These are phyloP conservation scores for Sporodiniella umbellata DNA, from an alignment of 371 early-diverging fungal genomes.

Conservation along the genomic window DNA sequence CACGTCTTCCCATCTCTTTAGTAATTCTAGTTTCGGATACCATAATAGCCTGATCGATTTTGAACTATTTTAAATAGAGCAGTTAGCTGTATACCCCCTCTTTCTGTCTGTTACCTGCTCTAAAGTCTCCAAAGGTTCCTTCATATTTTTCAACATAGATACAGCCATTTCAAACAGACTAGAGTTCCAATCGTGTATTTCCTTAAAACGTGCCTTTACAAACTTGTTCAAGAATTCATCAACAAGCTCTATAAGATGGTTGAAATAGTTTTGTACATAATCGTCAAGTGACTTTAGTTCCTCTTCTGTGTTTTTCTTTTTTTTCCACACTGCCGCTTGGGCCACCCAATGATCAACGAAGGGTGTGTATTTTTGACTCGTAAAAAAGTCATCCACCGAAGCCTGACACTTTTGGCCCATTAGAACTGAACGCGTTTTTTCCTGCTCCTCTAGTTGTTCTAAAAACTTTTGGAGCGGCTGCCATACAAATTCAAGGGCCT, in stretches of 20 bases:
- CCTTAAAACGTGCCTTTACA: constrained; percentile 24
- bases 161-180: constrained; percentile 37
- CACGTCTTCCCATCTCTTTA: constrained; percentile 18
- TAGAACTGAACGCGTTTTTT: constrained; percentile 26
- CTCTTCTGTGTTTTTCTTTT: constrained; percentile 21
- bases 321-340: constrained; percentile 12
- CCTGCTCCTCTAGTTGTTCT: constrained; percentile 31
- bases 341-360: constrained; percentile 34
- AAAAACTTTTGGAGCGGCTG: constrained; percentile 43
- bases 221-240: constrained; percentile 26
- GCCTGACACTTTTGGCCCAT: constrained; percentile 37
- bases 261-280: constrained; percentile 49
- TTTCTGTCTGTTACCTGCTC: constrained; percentile 6
- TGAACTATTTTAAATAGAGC: constrained; percentile 9
- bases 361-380: constrained; percentile 21
- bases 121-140: constrained; percentile 30
- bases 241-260: constrained; percentile 13
- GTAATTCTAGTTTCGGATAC: constrained; percentile 31
- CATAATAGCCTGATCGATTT: constrained; percentile 29
- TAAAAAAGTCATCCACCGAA: constrained; percentile 27
- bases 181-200: constrained; percentile 22
- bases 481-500: constrained; percentile 39
- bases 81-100: no score
- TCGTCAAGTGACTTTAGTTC: constrained; percentile 51
- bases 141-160: constrained; percentile 39